Percentiles rank a stretch among this genome's conserved stretches.
These are phyloP conservation scores for Trypanosoma scelopori DNA, from an alignment of 208 protist genomes.

Conservation along the genomic window DNA sequence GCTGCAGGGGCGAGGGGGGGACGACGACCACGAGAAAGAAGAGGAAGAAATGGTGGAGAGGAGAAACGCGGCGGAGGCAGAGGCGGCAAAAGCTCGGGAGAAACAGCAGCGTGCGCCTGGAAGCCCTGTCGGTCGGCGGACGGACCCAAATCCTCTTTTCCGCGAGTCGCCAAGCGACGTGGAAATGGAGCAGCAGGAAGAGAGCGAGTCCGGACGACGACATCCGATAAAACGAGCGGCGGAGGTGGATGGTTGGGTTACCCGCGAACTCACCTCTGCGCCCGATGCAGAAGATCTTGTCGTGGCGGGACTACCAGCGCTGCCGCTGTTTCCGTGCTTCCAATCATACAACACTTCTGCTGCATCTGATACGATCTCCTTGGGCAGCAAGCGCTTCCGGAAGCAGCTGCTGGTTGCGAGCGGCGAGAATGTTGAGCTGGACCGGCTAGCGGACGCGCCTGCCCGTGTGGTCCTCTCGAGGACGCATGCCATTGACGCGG, in stretches of 20 bases:
- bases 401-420: constrained; percentile 16
- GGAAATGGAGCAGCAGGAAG: neutral
- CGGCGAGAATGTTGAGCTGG: constrained; percentile 18
- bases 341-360: constrained; percentile 4
- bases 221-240: constrained; percentile 17
- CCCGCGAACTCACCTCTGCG: constrained; percentile 6
- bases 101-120: constrained; percentile 10
- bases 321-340: constrained; percentile 57
- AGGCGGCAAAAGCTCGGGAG: neutral
- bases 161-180: constrained; percentile 25
- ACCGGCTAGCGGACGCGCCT: constrained; percentile 16
- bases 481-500: constrained; percentile 48
- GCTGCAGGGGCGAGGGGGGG: neutral
- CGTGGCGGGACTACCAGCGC: neutral
- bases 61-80: neutral
- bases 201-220: neutral
- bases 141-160: constrained; percentile 62
- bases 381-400: constrained; percentile 18
- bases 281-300: neutral
- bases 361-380: neutral
- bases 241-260: constrained; percentile 43
- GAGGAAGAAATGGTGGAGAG: neutral
- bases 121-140: constrained; percentile 34
- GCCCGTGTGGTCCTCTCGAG: constrained; percentile 33
- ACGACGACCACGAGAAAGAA: neutral